Evolutionary conservation across 164 flowering plant genomes (phyloP).

Genomic region (Piper longum): DNA sequence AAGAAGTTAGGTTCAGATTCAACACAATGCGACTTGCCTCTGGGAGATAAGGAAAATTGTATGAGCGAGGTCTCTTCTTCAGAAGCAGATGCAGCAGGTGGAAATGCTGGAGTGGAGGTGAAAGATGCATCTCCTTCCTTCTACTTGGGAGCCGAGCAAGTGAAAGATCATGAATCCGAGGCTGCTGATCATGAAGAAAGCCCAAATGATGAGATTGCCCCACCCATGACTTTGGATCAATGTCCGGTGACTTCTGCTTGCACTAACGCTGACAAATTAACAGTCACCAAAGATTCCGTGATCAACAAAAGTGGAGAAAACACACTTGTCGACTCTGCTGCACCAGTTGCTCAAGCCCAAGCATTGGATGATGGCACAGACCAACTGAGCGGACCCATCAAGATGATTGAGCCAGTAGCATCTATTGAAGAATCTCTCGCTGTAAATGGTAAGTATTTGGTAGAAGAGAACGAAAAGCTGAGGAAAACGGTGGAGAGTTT

Average conservation of each 20-base stretch:
- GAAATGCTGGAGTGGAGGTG: not conserved
- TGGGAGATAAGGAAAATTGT: not conserved
- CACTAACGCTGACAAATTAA: too few species aligned
- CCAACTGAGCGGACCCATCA: not conserved
- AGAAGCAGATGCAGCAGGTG: too few species aligned
- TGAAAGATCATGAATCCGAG: not conserved
- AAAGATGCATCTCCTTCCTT: not conserved
- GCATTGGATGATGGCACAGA: not conserved
- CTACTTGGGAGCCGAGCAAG: not conserved
- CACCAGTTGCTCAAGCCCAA: not conserved
- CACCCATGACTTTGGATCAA: too few species aligned
- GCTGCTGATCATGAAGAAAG: not conserved
- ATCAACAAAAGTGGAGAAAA: not conserved
- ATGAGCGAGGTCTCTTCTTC: not conserved
- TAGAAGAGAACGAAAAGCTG: constrained; percentile 43
- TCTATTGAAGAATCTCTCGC: not conserved
- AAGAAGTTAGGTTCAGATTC: not conserved
- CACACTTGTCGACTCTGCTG: not conserved
- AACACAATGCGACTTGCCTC: not conserved
- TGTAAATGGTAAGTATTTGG: constrained; percentile 1
- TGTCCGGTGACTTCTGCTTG: too few species aligned
- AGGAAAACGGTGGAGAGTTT: constrained; percentile 43
- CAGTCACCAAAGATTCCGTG: too few species aligned
- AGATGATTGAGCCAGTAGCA: not conserved
- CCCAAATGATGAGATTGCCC: too few species aligned